Conservation (phyloP, 176 grass and related monocot species). For the Oryza nivara region DNA sequence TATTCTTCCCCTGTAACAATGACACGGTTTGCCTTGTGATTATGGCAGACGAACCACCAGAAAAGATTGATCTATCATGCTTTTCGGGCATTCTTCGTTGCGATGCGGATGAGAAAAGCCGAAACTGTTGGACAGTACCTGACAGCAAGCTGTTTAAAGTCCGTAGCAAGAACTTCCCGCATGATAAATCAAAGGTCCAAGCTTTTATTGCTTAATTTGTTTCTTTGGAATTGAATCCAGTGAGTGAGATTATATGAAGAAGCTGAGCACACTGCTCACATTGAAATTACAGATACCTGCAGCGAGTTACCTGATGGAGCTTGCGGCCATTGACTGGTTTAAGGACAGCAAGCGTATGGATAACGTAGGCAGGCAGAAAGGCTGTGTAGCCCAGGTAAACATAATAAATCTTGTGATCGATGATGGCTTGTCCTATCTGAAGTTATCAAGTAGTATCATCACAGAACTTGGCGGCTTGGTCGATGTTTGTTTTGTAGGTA, state of each 20-base stretch:
- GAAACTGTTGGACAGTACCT: conserved; percentile 87
- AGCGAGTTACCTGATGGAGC: conserved; percentile 81
- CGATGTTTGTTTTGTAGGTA: conserved; percentile 45
- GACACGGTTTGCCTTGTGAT: conserved; percentile 4
- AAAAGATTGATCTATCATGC: conserved; percentile 71
- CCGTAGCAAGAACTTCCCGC: conserved; percentile 77
- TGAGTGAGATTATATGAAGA: not conserved
- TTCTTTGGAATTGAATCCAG: not conserved
- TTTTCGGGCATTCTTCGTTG: conserved; percentile 71
- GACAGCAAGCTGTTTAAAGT: conserved; percentile 92
- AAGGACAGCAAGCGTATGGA: conserved; percentile 89
- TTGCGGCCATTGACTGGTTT: conserved; percentile 85
- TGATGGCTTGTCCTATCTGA: too few relatives aligned
- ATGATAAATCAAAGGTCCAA: conserved; percentile 94
- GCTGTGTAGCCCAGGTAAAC: conserved; percentile 82
- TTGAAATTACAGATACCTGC: conserved; percentile 67
- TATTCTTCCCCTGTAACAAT: conserved; percentile 13
- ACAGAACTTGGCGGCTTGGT: not conserved
- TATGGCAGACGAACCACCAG: conserved; percentile 58
- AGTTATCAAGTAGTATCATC: not conserved
- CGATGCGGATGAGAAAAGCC: conserved; percentile 68
- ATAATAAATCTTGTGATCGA: too few relatives aligned
- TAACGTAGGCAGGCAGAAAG: conserved; percentile 70
- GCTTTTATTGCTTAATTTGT: conserved; percentile 5
- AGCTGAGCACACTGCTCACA: conserved; percentile 17